Conservation (phyloP, 441 rosid species). For the Lepidium campestre region DNA sequence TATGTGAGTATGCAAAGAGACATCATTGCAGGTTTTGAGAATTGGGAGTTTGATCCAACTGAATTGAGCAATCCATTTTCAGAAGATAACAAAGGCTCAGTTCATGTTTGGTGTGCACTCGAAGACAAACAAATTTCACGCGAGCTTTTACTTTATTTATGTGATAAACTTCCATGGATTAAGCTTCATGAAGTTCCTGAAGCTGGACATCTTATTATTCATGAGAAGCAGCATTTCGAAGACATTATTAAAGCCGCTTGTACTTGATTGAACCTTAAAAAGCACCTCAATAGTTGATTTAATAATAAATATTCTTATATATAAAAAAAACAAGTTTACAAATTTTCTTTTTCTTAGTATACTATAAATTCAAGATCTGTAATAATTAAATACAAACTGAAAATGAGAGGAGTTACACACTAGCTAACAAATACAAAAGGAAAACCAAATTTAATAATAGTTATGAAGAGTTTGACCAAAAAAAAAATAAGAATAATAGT, state of each 20-base stretch:
- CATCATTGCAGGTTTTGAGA: slow-evolving; percentile 30
- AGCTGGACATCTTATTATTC: slow-evolving; percentile 40
- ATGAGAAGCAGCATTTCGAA: slow-evolving; percentile 26
- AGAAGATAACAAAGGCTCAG: slow-evolving; percentile 32
- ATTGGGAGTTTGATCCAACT: slow-evolving; percentile 61
- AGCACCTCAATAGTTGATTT: background rate
- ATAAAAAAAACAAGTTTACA: too few relatives aligned
- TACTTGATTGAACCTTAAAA: slow-evolving; percentile 22
- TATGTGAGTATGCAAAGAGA: slow-evolving; percentile 47
- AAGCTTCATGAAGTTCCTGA: slow-evolving; percentile 46
- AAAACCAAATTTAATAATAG: background rate
- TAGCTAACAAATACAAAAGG: background rate
- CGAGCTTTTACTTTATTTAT: slow-evolving; percentile 31
- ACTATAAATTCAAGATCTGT: background rate
- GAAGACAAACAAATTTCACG: slow-evolving; percentile 46
- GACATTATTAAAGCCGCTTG: slow-evolving; percentile 34
- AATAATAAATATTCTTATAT: background rate
- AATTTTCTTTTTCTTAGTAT: background rate
- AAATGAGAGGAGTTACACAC: background rate
- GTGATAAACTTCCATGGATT: slow-evolving; percentile 53
- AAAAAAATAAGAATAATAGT: too few relatives aligned
- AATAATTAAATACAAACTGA: background rate
- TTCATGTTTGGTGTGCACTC: slow-evolving; percentile 57
- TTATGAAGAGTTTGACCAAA: background rate
- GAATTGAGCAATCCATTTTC: slow-evolving; percentile 51